Evolutionary conservation across 208 protist genomes (phyloP), one percentile per base, ranked within the genome.

Genomic region (Strigomonas galati): DNA sequence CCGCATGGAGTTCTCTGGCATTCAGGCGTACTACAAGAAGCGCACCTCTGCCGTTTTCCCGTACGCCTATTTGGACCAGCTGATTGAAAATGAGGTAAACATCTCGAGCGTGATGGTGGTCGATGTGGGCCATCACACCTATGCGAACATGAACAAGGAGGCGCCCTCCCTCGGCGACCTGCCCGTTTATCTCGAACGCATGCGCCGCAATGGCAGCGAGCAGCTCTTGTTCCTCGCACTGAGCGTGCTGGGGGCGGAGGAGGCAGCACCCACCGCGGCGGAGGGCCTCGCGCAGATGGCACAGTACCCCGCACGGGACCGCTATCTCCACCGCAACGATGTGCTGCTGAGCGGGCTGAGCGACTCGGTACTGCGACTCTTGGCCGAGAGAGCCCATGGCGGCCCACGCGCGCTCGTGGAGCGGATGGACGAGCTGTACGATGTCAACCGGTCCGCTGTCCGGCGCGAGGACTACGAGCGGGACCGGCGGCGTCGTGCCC

Each of bases 301-400:
- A 6, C 46, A 71, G 32, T 1, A 32, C 30, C 56, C 32, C 4
- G 55, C 53, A 19, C 9, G 24, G 14, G 43, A 30, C 30, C 75
- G 78, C 19, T 93, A 82, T 37, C 7, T 5, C 21, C 91, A 98
- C 61, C 81, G 71, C 68, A 97, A 98, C 55, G 92, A 98, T 62
- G 67, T 98, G 15, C 67, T 97, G 2, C 57, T 98, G 37, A 84
- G 76, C 1, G 97, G 96, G 30, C 98, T 97, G 72, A 92, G 78
- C 63, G 95, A 98, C 27, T 62, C 78, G 28, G 91, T 98, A 48
- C 67, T 98, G 23, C 84, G 90, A 31, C 89, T 97, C 64, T 84
- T 98, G 35, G 96, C 95, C 26, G 90, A 98, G 76, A 69, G 91
- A 14, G 69, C 75, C 52, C 66, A 69, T 53, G 79, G 82, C 19